Base-by-base conservation (phyloP, 106 monocot species). In the Platanthera zijinensis region DNA sequence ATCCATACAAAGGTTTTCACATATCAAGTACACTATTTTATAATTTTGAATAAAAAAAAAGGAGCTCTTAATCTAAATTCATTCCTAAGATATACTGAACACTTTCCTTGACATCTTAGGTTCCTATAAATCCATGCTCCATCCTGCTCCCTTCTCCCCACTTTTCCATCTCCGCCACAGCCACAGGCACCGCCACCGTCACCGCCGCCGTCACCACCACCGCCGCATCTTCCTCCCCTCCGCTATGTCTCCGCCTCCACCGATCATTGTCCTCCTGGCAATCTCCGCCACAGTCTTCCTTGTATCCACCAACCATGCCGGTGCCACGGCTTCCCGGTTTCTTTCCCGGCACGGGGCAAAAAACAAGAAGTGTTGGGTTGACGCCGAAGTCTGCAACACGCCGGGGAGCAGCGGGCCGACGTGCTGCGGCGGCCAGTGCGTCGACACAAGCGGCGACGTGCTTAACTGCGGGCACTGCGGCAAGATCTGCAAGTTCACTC, bases 401-500 rank as follows among this genome's bases (percentile, higher is more conserved):
- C 21, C 22, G 10, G 79, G 52, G 8, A 70, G 69, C 47, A 25
- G 32, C 9, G 71, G 71, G 9, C 28, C 54, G 10, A 15, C 49
- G 2, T 80, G 80, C 28, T 80, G 80, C 39, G 51, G 30, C 3
- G 52, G 52, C 28, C 48, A 7, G 10, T 80, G 80, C 45, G 50
- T 63, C 1, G 18, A 80, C 6, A 14, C 52, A n/a, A 12, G n/a
- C 22, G 56, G 61, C 9, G 66, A 80, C 72, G 17, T 8, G 10
- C 39, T 74, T 28, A 61, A 80, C 57, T 80, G 80, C 50, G 80
- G 80, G 14, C 9, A 17, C 5, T 74, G 80, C 25, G 80, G 74
- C 22, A 74, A 66, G 8, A 74, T 74, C 0, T 80, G 80, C 74
- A 80, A 80, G 74, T 80, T 74, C 17, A 80, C 80, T 2, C 74